phyloP scores from a whole-genome alignment of 2,329 filamentous ascomycete genomes.

The Trichoderma sp. region DNA sequence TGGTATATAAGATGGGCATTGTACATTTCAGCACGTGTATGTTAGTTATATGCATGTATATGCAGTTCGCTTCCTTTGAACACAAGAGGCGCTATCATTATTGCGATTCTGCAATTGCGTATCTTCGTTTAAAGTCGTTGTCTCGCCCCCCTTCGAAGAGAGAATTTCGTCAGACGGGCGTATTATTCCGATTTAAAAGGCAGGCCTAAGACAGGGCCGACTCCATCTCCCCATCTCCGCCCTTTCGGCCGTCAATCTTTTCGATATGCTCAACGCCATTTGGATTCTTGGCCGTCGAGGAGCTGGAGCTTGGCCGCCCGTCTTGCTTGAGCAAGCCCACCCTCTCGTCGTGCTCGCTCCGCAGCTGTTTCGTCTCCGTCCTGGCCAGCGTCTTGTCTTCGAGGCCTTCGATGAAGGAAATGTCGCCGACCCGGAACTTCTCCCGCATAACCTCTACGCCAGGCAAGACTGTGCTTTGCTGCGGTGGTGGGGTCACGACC shows the following conservation, averaged over 20 bases:
- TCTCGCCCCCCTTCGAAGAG: not conserved
- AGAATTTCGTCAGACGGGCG: not conserved
- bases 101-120: not conserved
- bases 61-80: not conserved
- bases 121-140: not conserved
- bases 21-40: not conserved
- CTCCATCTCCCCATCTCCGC: not conserved
- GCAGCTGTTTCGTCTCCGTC: slow-evolving; percentile 36
- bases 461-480: slow-evolving; percentile 7
- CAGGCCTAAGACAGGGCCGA: not conserved
- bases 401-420: slow-evolving; percentile 30
- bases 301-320: slow-evolving; percentile 8
- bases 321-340: slow-evolving; percentile 29
- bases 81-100: not conserved
- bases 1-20: not conserved
- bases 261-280: slow-evolving; percentile 6
- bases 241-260: not conserved
- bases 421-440: slow-evolving; percentile 41
- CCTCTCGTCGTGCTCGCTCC: slow-evolving; percentile 33
- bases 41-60: not conserved
- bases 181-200: not conserved
- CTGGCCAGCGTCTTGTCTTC: slow-evolving; percentile 42
- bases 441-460: slow-evolving; percentile 35
- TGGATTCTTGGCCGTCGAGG: not conserved
- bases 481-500: slow-evolving; percentile 19